Evolutionary conservation across 2,329 filamentous ascomycete genomes (phyloP).

Genomic region (Aspergillus terreus): DNA sequence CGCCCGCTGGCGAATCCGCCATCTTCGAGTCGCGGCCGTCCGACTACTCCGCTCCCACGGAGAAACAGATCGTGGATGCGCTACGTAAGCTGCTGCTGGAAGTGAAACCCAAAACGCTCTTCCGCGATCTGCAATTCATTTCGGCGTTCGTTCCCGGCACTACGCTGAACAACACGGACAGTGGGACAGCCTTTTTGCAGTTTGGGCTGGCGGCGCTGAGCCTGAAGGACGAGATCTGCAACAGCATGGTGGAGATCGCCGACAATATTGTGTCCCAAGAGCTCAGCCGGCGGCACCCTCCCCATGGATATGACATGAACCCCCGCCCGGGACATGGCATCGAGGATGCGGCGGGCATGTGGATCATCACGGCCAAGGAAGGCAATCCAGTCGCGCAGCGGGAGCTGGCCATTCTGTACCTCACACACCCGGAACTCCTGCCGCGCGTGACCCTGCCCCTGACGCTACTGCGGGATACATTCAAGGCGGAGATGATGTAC

Average conservation of each 20-base stretch:
- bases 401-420: constrained; percentile 88
- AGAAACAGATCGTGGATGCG: constrained; percentile 61
- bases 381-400: constrained; percentile 84
- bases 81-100: constrained; percentile 65
- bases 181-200: constrained; percentile 81
- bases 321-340: constrained; percentile 34
- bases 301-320: constrained; percentile 27
- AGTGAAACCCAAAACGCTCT: constrained; percentile 73
- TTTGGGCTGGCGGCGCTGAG: constrained; percentile 82
- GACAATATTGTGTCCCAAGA: constrained; percentile 63
- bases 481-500: constrained; percentile 81
- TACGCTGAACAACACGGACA: constrained; percentile 55
- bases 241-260: constrained; percentile 74
- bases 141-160: constrained; percentile 58
- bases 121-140: constrained; percentile 74
- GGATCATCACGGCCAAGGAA: constrained; percentile 90
- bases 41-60: constrained; percentile 53
- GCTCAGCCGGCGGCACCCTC: constrained; percentile 35
- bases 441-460: constrained; percentile 76
- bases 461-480: constrained; percentile 79
- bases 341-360: constrained; percentile 81
- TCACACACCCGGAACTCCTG: constrained; percentile 85
- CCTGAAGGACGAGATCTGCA: constrained; percentile 82
- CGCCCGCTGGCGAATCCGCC: constrained; percentile 26
- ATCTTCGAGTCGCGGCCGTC: constrained; percentile 36